A percentile compares a stretch with the other conserved stretches of the same genome.
Evolutionary conservation across 1,284 basidiomycete species (phyloP).

Genomic region (Crepidotus sp.): DNA sequence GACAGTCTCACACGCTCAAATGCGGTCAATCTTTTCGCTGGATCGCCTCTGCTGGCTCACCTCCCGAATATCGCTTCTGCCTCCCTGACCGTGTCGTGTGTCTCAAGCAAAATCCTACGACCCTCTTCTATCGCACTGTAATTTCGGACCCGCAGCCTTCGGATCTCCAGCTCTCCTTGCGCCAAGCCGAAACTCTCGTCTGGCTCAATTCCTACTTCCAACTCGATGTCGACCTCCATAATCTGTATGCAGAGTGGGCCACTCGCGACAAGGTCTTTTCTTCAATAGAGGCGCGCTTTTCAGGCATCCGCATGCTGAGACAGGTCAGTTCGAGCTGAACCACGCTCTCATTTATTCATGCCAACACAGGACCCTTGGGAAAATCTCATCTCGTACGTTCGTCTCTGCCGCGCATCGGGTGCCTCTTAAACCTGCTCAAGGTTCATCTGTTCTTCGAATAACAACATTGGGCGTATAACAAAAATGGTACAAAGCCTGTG

Average conservation of each 20-base stretch:
- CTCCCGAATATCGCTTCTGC: conserved; percentile 61
- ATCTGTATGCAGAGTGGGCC: conserved; percentile 77
- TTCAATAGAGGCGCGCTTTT: conserved; percentile 50
- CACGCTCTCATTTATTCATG: background rate
- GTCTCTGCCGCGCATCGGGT: background rate
- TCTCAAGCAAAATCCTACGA: conserved; percentile 62
- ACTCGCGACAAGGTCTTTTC: conserved; percentile 70
- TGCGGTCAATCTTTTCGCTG: conserved; percentile 81
- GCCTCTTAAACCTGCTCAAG: conserved; percentile 32
- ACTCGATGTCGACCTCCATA: conserved; percentile 66
- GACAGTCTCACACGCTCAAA: conserved; percentile 30
- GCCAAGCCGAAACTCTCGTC: conserved; percentile 53
- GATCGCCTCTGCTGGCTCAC: conserved; percentile 33
- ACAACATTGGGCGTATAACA: conserved; percentile 89
- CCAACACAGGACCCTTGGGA: conserved; percentile 84
- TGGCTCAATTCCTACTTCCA: conserved; percentile 92
- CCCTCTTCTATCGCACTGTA: conserved; percentile 66
- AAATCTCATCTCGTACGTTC: conserved; percentile 78
- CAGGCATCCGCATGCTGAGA: conserved; percentile 55
- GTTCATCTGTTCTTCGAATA: conserved; percentile 98
- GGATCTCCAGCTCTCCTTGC: conserved; percentile 27
- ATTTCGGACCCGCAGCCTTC: conserved; percentile 40
- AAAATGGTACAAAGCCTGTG: conserved; percentile 79
- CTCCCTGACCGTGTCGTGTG: conserved; percentile 76
- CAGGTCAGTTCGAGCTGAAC: conserved; percentile 24